Base-by-base conservation (phyloP, 2,329 filamentous ascomycete genomes). In the Aureobasidium sp. region DNA sequence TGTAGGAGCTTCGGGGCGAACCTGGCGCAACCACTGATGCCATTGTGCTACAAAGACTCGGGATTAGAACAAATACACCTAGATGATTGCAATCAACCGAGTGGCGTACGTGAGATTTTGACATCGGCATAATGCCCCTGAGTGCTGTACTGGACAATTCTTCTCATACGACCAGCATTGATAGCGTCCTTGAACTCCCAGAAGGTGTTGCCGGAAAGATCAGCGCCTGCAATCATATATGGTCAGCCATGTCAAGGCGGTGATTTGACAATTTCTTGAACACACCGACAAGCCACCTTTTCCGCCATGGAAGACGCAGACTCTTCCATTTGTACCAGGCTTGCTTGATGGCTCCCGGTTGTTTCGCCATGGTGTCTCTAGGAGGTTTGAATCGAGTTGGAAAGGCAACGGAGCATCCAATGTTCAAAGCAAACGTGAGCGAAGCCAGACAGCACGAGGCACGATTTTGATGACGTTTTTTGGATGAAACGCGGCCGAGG, bases 11-110 rank as follows among this genome's bases (percentile, higher is more conserved):
- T 80, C 74, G 55, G 73, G 66, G 46, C 84, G 81, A 10, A 83
- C 82, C 65, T 85, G 78, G 66, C 84, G 82, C 27, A 87, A 80
- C 84, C 84, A 87, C 74, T 86, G 84, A 67, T 84, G 82, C 84
- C 84, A 87, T 78, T 84, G 81, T 57, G 84, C 81, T 84, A 69
- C 19, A n/a, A 17, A 27, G 31, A 3, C 23, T 40, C 21, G 4
- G n/a, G 21, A 38, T 64, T 13, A 62, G 62, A 58, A 43, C n/a
- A 17, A 25, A 17, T 13, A 37, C 25, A 15, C 11, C 19, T 50
- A 25, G n/a, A 35, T 13, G 54, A 37, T 35, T 45, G 54, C 57
- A 9, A 62, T 62, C 17, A 25, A 42, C 4, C 7, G 17, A 19
- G 45, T 50, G 38, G 60, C 70, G 25, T 72, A 84, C 81, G 83